phyloP scores from a whole-genome alignment of 1,139 yeast species.

The Candida smagusa region DNA sequence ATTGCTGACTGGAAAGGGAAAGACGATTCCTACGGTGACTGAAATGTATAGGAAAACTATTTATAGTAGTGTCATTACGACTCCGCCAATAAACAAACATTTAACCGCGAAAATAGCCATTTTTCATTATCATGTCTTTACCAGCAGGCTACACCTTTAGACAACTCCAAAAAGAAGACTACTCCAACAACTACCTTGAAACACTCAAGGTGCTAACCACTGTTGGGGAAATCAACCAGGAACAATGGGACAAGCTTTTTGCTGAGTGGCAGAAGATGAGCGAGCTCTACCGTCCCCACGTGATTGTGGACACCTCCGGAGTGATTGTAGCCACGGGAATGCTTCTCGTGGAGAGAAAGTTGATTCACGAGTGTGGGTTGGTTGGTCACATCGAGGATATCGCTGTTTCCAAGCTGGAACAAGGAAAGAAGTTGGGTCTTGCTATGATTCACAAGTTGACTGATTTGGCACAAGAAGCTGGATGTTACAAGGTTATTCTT shows the following conservation, averaged over 20 bases:
- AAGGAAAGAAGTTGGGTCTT: constrained; percentile 79
- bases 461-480: constrained; percentile 52
- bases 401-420: constrained; percentile 71
- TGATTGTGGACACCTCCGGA: constrained; percentile 49
- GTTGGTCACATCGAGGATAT: constrained; percentile 97
- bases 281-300: constrained; percentile 54
- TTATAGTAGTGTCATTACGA: neutral
- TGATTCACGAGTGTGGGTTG: constrained; percentile 74
- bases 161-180: constrained; percentile 43
- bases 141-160: constrained; percentile 57
- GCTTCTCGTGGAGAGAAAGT: constrained; percentile 55
- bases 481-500: constrained; percentile 85
- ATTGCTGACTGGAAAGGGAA: too few relatives aligned
- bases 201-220: constrained; percentile 57
- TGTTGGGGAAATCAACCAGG: constrained; percentile 54
- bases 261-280: constrained; percentile 47
- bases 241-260: constrained; percentile 41
- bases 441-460: constrained; percentile 62
- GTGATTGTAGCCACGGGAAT: constrained; percentile 49
- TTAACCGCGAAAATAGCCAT: neutral
- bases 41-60: too few relatives aligned
- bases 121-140: constrained; percentile 20
- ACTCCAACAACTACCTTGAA: constrained; percentile 43
- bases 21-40: too few relatives aligned
- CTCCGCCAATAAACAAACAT: neutral